Evolutionary conservation across 352 stramenopile species (phyloP).

Genomic region (Globisporangium emineosum): DNA sequence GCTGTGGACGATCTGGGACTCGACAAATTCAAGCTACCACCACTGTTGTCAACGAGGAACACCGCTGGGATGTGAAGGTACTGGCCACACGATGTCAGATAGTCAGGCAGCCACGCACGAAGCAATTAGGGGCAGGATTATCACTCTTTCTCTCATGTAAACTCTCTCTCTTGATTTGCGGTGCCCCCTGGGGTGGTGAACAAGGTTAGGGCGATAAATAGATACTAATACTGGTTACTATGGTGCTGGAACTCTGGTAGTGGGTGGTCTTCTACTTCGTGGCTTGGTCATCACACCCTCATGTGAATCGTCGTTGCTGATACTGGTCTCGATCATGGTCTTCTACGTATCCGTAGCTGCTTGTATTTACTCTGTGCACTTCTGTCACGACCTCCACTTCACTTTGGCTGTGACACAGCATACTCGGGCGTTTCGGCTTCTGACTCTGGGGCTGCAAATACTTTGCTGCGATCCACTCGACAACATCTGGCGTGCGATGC

Average conservation of each 20-base stretch:
- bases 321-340: not conserved
- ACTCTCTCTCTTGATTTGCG: not conserved
- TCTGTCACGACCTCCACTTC: constrained; percentile 12
- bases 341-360: not conserved
- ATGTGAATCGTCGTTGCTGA: not conserved
- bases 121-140: not conserved
- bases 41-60: constrained; percentile 12
- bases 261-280: constrained; percentile 3
- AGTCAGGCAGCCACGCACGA: not conserved
- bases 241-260: not conserved
- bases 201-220: constrained; percentile 6
- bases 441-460: constrained; percentile 2
- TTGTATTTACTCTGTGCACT: not conserved
- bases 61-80: not conserved
- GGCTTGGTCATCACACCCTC: not conserved
- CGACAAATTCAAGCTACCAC: constrained; percentile 41
- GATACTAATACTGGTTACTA: constrained; percentile 5
- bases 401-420: not conserved
- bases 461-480: constrained; percentile 6
- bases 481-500: constrained; percentile 24
- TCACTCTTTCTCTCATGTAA: constrained; percentile 1
- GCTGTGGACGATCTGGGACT: not conserved
- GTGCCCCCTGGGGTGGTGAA: not conserved
- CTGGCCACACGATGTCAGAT: not conserved
- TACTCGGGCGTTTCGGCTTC: constrained; percentile 9